These are phyloP conservation scores for Eurotiales sp. DNA, from an alignment of 2,329 filamentous ascomycete species.

Conservation along the genomic window DNA sequence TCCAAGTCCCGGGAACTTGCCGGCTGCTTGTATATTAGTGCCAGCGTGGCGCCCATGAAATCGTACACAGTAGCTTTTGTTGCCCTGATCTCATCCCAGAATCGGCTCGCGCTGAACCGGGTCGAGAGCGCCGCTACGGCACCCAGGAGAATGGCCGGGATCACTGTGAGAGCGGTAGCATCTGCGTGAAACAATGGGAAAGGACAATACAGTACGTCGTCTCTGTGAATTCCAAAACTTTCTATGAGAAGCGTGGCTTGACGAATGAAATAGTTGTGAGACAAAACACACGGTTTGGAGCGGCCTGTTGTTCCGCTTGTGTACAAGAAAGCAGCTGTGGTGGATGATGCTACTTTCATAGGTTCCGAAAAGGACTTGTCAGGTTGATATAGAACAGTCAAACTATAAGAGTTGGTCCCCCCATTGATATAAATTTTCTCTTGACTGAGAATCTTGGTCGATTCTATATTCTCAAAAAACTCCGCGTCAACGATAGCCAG, in stretches of 20 bases:
- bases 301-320: conserved; percentile 4
- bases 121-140: conserved; percentile 2
- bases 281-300: conserved; percentile 3
- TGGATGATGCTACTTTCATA: neutral
- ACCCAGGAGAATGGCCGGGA: conserved; percentile 2
- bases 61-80: conserved; percentile 3
- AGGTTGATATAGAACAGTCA: neutral
- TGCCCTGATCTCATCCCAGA: conserved; percentile 3
- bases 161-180: neutral
- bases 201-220: conserved; percentile 3
- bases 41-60: conserved; percentile 4
- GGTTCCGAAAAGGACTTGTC: neutral
- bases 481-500: conserved; percentile 1
- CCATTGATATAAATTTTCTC: neutral
- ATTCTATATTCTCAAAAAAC: conserved; percentile 1
- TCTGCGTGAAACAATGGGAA: conserved; percentile 5
- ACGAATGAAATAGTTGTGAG: conserved; percentile 3
- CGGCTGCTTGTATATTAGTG: conserved; percentile 3
- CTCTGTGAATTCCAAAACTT: neutral
- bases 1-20: neutral
- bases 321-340: conserved; percentile 1
- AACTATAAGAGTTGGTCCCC: neutral
- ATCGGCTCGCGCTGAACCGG: conserved; percentile 3
- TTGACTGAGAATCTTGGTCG: neutral
- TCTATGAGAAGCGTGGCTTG: conserved; percentile 5